phyloP scores from a whole-genome alignment of 1,284 basidiomycete genomes.

The Cryptococcus sp. region DNA sequence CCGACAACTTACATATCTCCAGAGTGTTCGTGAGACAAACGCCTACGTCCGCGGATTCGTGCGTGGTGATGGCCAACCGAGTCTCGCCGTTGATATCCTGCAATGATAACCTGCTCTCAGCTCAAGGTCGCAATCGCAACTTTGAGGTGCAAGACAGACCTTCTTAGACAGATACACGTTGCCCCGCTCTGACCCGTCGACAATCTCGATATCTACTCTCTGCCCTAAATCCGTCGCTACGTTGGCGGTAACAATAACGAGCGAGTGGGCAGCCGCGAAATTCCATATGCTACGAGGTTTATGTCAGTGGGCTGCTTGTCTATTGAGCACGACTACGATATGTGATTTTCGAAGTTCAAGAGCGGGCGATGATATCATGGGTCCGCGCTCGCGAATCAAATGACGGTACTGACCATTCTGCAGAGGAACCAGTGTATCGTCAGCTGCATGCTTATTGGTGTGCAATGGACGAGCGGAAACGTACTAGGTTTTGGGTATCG shows the following conservation, averaged over 20 bases:
- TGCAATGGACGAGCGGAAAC: constrained; percentile 14
- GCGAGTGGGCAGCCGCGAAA: constrained; percentile 75
- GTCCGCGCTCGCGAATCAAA: neutral
- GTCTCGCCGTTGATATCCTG: constrained; percentile 83
- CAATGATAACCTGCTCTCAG: constrained; percentile 1
- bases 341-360: neutral
- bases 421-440: neutral
- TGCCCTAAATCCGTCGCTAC: constrained; percentile 71
- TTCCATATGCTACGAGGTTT: constrained; percentile 78
- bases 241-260: constrained; percentile 93
- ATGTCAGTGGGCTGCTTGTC: too few species aligned
- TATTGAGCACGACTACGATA: too few species aligned
- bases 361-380: neutral
- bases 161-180: constrained; percentile 92
- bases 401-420: constrained; percentile 42
- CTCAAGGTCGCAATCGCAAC: neutral
- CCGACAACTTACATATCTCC: constrained; percentile 64
- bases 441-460: constrained; percentile 4
- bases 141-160: too few species aligned
- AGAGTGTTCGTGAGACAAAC: constrained; percentile 88
- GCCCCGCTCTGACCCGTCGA: constrained; percentile 82
- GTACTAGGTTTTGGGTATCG: constrained; percentile 66
- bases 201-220: constrained; percentile 87
- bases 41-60: constrained; percentile 89
- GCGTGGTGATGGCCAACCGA: constrained; percentile 89